phyloP scores from a whole-genome alignment of 2,329 filamentous ascomycete species.

The Talaromyces sp. region DNA sequence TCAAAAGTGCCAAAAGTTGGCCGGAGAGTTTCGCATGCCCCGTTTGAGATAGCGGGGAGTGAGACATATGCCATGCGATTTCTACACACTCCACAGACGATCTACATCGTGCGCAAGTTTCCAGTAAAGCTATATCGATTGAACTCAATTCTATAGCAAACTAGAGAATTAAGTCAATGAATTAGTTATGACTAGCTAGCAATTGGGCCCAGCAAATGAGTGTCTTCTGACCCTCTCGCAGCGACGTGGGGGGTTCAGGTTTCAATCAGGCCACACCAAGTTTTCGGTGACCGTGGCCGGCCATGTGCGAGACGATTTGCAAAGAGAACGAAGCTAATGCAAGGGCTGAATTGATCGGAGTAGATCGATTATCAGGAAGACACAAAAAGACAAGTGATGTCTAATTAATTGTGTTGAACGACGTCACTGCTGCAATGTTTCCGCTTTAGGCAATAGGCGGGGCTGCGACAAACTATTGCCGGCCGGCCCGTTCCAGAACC shows the following conservation, averaged over 20 bases:
- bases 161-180: not conserved
- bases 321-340: not conserved
- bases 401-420: not conserved
- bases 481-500: not conserved
- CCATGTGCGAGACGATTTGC: not conserved
- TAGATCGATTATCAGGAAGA: not conserved
- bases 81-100: not conserved
- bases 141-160: not conserved
- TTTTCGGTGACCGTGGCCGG: not conserved
- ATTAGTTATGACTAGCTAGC: not conserved
- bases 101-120: not conserved
- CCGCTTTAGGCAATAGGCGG: not conserved
- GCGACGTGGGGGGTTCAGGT: too few species aligned
- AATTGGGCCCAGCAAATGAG: not conserved
- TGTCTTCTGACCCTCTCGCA: too few species aligned
- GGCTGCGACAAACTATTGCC: not conserved
- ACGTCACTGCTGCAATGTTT: not conserved
- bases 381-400: not conserved
- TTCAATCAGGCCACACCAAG: not conserved
- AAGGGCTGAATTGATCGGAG: not conserved
- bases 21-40: not conserved
- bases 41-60: not conserved
- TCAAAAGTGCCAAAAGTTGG: conserved; percentile 5
- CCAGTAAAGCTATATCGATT: not conserved
- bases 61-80: not conserved